Percentiles rank a stretch among this genome's conserved stretches.
phyloP scores from a whole-genome alignment of 306 rosid genomes.

The Rosa chinensis region DNA sequence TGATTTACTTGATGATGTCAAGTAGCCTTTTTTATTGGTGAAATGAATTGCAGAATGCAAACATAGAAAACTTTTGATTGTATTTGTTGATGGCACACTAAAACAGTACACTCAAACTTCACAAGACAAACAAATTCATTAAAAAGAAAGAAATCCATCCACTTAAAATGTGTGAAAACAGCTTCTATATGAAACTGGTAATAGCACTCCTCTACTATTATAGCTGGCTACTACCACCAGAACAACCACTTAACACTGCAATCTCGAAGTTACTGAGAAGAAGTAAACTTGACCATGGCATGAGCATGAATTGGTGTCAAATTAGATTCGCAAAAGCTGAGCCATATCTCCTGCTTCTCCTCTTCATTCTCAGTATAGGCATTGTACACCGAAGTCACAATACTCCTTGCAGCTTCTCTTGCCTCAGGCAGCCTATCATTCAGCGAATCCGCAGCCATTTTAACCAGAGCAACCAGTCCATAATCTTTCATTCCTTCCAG shows the following conservation, averaged over 20 bases:
- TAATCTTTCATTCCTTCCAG: conserved; percentile 65
- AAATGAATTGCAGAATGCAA: background rate
- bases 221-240: background rate
- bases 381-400: conserved; percentile 49
- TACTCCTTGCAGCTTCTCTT: conserved; percentile 85
- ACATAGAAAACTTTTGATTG: background rate
- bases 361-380: conserved; percentile 55
- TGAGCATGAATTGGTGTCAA: conserved; percentile 62
- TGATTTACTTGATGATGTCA: background rate
- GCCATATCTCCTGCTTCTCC: conserved; percentile 75
- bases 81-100: background rate
- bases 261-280: conserved; percentile 24
- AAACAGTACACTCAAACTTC: background rate
- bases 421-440: conserved; percentile 93
- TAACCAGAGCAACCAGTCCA: conserved; percentile 60
- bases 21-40: background rate
- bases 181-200: conserved; percentile 19
- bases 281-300: conserved; percentile 65
- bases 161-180: conserved; percentile 2
- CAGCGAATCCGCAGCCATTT: conserved; percentile 69
- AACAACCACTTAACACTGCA: background rate
- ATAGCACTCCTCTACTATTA: background rate
- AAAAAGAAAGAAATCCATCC: background rate
- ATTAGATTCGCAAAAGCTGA: conserved; percentile 71
- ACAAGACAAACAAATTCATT: background rate